Percentiles rank a stretch among this genome's conserved stretches.
phyloP scores from a whole-genome alignment of 2,329 filamentous ascomycete genomes.

The Penicillium sp. region DNA sequence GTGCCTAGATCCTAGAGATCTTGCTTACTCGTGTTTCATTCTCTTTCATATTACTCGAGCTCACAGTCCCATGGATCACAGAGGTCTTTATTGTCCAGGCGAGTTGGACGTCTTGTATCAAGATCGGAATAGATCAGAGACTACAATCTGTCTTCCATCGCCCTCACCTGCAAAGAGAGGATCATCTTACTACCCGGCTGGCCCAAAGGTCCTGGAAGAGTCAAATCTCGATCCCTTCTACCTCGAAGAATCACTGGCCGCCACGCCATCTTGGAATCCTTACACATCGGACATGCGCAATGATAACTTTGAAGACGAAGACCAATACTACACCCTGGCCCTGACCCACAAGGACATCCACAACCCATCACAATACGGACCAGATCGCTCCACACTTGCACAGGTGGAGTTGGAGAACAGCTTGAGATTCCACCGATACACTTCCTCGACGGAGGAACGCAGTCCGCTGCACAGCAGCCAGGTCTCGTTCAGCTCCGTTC shows the following conservation, averaged over 20 bases:
- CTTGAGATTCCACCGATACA: slow-evolving; percentile 28
- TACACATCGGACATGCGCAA: slow-evolving; percentile 29
- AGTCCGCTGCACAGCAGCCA: slow-evolving; percentile 30
- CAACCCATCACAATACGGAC: slow-evolving; percentile 14
- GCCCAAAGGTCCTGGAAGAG: slow-evolving; percentile 30
- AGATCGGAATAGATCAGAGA: slow-evolving; percentile 33
- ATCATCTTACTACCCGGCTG: slow-evolving; percentile 32
- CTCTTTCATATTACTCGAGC: slow-evolving; percentile 15
- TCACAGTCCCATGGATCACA: slow-evolving; percentile 39
- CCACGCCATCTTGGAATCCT: slow-evolving; percentile 26
- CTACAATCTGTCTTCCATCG: slow-evolving; percentile 28
- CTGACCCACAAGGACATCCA: slow-evolving; percentile 22
- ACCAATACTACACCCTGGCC: slow-evolving; percentile 34
- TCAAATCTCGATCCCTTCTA: slow-evolving; percentile 41
- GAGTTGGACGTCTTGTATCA: slow-evolving; percentile 33
- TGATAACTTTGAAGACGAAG: slow-evolving; percentile 31
- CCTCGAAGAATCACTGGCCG: slow-evolving; percentile 35
- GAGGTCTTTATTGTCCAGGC: slow-evolving; percentile 32
- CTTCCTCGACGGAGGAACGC: slow-evolving; percentile 22
- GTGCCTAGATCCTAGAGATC: slow-evolving; percentile 9
- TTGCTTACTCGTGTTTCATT: slow-evolving; percentile 13
- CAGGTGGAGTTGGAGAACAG: slow-evolving; percentile 33
- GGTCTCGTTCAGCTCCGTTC: slow-evolving; percentile 34
- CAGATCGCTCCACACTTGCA: slow-evolving; percentile 31
- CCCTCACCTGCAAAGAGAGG: slow-evolving; percentile 28